These are phyloP conservation scores for Ilyonectria destructans DNA, from an alignment of 2,329 filamentous ascomycete genomes.

Conservation along the genomic window DNA sequence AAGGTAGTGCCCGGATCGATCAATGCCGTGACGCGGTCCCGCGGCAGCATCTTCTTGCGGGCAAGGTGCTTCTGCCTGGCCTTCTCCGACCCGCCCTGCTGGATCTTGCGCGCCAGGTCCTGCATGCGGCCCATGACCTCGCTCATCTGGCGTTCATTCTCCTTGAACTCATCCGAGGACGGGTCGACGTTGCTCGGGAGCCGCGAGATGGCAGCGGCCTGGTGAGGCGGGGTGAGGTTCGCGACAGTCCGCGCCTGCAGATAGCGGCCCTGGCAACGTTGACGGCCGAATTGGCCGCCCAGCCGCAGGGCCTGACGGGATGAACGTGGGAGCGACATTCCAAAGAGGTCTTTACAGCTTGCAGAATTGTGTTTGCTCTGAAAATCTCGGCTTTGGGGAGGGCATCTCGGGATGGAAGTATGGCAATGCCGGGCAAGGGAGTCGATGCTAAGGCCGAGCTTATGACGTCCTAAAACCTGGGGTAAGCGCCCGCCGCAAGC, in stretches of 20 bases:
- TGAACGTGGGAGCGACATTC: constrained; percentile 66
- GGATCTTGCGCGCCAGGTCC: constrained; percentile 79
- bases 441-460: constrained; percentile 43
- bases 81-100: constrained; percentile 85
- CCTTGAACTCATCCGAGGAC: constrained; percentile 82
- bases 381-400: constrained; percentile 21
- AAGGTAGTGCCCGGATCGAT: constrained; percentile 93
- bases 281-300: constrained; percentile 53
- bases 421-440: constrained; percentile 35
- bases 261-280: constrained; percentile 53
- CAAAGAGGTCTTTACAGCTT: constrained; percentile 22
- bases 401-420: constrained; percentile 32
- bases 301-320: constrained; percentile 64
- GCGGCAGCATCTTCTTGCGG: constrained; percentile 93
- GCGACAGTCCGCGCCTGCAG: constrained; percentile 68
- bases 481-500: constrained; percentile 39
- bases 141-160: constrained; percentile 86
- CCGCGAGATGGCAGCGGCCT: constrained; percentile 87
- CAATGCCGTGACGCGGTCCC: constrained; percentile 89
- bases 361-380: constrained; percentile 12
- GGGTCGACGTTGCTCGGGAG: constrained; percentile 84
- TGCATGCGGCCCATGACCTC: constrained; percentile 80
- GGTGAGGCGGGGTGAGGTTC: constrained; percentile 85
- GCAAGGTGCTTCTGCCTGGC: constrained; percentile 90
- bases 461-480: constrained; percentile 45